These are phyloP conservation scores for Acacia concinna DNA, from an alignment of 331 rosid genomes.

Conservation along the genomic window DNA sequence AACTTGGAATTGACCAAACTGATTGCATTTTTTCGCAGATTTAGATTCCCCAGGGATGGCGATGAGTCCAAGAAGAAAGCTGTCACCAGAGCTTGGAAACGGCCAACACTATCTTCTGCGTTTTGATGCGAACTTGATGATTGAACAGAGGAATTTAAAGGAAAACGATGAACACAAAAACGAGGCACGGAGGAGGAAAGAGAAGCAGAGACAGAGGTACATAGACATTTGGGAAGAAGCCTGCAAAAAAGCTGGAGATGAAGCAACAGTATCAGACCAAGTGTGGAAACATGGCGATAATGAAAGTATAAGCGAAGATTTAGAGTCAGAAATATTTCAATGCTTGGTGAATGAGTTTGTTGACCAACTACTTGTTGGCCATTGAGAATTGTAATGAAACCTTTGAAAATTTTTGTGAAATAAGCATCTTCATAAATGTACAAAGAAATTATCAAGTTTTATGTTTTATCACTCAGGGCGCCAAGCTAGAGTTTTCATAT, in stretches of 20 bases:
- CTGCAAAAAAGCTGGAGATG: constrained; percentile 52
- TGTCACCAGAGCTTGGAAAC: constrained; percentile 57
- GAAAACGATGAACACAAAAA: constrained; percentile 32
- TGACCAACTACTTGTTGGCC: constrained; percentile 43
- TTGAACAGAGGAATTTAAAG: constrained; percentile 40
- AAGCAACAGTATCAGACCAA: constrained; percentile 48
- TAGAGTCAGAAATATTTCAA: constrained; percentile 52
- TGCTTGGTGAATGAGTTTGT: constrained; percentile 63
- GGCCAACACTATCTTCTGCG: constrained; percentile 30
- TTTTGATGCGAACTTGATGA: constrained; percentile 40
- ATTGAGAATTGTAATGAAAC: background rate
- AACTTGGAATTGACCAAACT: constrained; percentile 1
- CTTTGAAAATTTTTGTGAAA: constrained; percentile 27
- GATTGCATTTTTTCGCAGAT: constrained; percentile 29
- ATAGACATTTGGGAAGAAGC: constrained; percentile 47
- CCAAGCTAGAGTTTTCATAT: background rate
- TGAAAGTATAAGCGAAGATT: constrained; percentile 49
- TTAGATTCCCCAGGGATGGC: constrained; percentile 26
- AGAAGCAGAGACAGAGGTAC: constrained; percentile 22
- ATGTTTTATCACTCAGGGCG: background rate
- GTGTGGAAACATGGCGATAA: constrained; percentile 38
- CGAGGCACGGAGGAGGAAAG: constrained; percentile 40
- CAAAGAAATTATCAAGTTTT: background rate
- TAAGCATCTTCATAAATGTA: constrained; percentile 31
- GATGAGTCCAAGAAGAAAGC: constrained; percentile 54